These are phyloP conservation scores for Cryptosporidium ubiquitum DNA, from an alignment of 169 alveolate genomes.

Conservation along the genomic window DNA sequence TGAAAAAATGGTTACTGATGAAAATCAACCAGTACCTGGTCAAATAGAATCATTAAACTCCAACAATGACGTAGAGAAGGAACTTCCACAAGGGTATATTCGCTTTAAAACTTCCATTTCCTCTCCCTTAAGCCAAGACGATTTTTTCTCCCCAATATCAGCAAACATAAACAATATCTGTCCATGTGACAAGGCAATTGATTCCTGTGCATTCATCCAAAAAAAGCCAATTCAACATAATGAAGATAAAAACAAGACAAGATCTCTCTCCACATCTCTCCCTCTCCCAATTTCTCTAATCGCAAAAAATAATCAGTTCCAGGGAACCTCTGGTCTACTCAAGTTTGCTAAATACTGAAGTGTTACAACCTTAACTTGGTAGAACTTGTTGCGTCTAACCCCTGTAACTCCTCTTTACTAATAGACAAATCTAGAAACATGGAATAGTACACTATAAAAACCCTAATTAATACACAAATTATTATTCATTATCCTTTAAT, in stretches of 20 bases:
- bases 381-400: background rate
- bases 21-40: background rate
- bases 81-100: conserved; percentile 48
- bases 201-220: background rate
- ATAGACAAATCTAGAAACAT: no score
- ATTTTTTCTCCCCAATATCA: conserved; percentile 22
- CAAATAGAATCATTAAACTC: background rate
- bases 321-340: conserved; percentile 19
- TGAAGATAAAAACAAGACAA: background rate
- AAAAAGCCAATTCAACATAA: background rate
- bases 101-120: conserved; percentile 55
- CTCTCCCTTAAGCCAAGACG: conserved; percentile 31
- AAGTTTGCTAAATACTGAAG: conserved; percentile 1
- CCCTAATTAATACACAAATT: background rate
- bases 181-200: conserved; percentile 39
- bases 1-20: background rate
- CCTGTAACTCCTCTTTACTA: background rate
- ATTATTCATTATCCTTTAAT: background rate
- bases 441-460: background rate
- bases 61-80: background rate
- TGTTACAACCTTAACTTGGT: background rate
- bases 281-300: background rate
- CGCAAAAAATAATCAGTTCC: conserved; percentile 12
- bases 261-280: background rate
- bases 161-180: background rate